Percentiles rank a stretch among this genome's conserved stretches.
phyloP scores from a whole-genome alignment of 2,329 filamentous ascomycete genomes.

The Uncinocarpus reesii region DNA sequence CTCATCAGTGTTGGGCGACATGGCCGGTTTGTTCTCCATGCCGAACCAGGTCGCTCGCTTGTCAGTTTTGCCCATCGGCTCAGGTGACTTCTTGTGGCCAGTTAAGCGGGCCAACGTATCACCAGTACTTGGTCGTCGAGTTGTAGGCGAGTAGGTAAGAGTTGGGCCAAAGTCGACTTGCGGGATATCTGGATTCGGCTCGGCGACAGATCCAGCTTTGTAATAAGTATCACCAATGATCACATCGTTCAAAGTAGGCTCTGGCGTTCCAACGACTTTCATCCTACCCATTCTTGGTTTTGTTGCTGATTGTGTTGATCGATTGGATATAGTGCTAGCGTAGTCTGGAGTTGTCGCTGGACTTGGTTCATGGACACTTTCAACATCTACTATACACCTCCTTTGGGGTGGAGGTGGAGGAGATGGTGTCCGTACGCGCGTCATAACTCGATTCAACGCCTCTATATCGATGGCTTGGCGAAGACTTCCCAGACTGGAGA shows the following conservation, averaged over 20 bases:
- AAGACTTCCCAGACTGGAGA: slow-evolving; percentile 35
- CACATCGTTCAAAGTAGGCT: slow-evolving; percentile 35
- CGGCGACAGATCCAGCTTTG: slow-evolving; percentile 25
- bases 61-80: slow-evolving; percentile 24
- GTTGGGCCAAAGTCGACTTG: slow-evolving; percentile 80
- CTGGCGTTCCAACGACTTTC: slow-evolving; percentile 59
- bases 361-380: slow-evolving; percentile 47
- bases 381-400: slow-evolving; percentile 7
- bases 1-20: slow-evolving; percentile 40
- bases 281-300: slow-evolving; percentile 67
- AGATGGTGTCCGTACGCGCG: slow-evolving; percentile 16
- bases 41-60: slow-evolving; percentile 15
- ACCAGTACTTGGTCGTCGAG: slow-evolving; percentile 46
- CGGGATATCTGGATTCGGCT: slow-evolving; percentile 50
- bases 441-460: slow-evolving; percentile 42
- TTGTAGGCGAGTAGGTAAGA: slow-evolving; percentile 52
- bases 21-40: slow-evolving; percentile 26
- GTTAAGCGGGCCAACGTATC: slow-evolving; percentile 39
- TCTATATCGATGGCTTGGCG: slow-evolving; percentile 38
- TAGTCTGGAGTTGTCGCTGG: slow-evolving; percentile 64
- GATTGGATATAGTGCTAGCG: slow-evolving; percentile 51
- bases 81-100: slow-evolving; percentile 27
- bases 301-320: slow-evolving; percentile 34
- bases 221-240: slow-evolving; percentile 42
- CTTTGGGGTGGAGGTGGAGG: slow-evolving; percentile 7